Base-by-base conservation (phyloP, 2,329 filamentous ascomycete species). In the Zasmidium citrigriseum region DNA sequence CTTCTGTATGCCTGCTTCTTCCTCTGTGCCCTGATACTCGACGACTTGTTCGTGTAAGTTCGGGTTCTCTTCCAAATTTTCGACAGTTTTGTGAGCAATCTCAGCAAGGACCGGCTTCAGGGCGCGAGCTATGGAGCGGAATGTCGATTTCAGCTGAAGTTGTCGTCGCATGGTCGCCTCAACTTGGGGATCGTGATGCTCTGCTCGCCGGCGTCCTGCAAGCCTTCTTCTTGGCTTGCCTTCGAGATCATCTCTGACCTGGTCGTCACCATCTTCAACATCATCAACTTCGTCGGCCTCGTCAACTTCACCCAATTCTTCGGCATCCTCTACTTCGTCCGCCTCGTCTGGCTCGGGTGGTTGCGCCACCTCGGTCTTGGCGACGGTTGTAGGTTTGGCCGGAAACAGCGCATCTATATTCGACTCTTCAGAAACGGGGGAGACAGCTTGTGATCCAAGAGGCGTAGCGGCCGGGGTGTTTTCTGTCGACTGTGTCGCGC, bases 61-160 rank as follows among this genome's bases (percentile, higher is more conserved):
- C 7, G 82, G 78, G 52, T 85, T 79, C 50, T 81, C 76, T 61
- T 85, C 77, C 58, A 89, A 74, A 58, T 82, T 79, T 50, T 85
- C 82, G 58, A 88, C 74, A 52, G 78, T 82, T 29, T 85, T 80
- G 54, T 85, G 82, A 18, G 86, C 86, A 20, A 91, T 78, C 68
- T 89, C 86, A 58, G 86, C 84, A 14, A 89, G 77, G 10, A 86
- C 81, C 16, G 84, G 83, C 72, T 88, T 89, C 66, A 89, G 74
- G 25, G 83, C 79, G 65, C 84, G 82, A 58, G 85, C 81, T 52
- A 90, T 82, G 58, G 82, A 77, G n/a, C 84, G 81, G 72, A 85
- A 90, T 22, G 80, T 80, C 56, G 85, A 84, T 72, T 88, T 88
- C 66, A 90, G 78, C 65, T 88, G 83, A 64, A 87, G 81, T 70